phyloP scores from a whole-genome alignment of 306 rosid genomes.

The Crotalaria pallida region DNA sequence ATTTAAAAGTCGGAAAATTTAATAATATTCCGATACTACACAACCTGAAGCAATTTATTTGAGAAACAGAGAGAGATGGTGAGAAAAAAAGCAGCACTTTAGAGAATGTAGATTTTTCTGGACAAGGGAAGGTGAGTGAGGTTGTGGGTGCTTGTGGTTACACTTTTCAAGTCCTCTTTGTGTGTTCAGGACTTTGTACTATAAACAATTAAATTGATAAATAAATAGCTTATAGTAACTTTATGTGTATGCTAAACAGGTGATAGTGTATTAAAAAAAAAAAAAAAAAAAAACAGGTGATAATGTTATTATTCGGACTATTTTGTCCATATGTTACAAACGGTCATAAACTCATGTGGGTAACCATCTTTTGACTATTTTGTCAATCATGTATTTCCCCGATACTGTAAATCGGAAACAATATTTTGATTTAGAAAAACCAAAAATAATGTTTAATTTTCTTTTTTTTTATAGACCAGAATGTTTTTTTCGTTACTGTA shows the following conservation, averaged over 20 bases:
- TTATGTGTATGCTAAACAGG: neutral
- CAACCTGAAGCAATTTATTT: conserved; percentile 2
- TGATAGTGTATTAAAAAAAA: conserved; percentile 18
- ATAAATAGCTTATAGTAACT: neutral
- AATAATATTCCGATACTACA: too few species aligned
- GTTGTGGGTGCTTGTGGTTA: conserved; percentile 24
- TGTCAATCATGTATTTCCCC: too few species aligned
- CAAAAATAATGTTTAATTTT: too few species aligned
- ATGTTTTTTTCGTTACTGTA: too few species aligned
- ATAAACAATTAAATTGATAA: neutral
- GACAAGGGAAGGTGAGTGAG: conserved; percentile 19
- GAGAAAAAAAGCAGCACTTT: neutral
- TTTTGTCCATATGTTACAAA: conserved; percentile 25
- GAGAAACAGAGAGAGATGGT: neutral
- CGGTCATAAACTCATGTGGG: conserved; percentile 63
- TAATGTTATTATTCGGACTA: conserved; percentile 13
- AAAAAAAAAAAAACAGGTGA: too few species aligned
- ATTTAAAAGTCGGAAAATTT: too few species aligned
- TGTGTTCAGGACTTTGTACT: neutral
- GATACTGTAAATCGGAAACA: too few species aligned
- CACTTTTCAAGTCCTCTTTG: conserved; percentile 24
- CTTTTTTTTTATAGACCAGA: too few species aligned
- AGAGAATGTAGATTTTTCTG: conserved; percentile 32
- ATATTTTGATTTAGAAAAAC: too few species aligned
- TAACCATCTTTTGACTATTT: too few species aligned